phyloP scores from a whole-genome alignment of 192 early-diverging fungal species.

The Podila clonocystis region DNA sequence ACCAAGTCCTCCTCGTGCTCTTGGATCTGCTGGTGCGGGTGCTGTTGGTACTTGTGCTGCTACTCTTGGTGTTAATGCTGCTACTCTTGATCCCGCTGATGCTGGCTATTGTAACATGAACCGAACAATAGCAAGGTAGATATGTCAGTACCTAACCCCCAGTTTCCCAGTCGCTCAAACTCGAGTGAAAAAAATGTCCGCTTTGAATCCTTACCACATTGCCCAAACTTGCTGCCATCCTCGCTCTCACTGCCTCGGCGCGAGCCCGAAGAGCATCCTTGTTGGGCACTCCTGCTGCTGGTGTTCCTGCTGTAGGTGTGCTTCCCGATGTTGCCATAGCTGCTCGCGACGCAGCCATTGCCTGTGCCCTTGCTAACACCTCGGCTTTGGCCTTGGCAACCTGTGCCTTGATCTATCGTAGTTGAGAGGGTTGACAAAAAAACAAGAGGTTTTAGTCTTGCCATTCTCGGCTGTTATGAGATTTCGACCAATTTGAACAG shows the following conservation, averaged over 20 bases:
- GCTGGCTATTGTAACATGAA: too few relatives aligned
- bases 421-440: neutral
- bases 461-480: neutral
- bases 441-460: neutral
- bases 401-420: conserved; percentile 54
- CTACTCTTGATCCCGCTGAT: too few relatives aligned
- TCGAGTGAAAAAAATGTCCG: neutral
- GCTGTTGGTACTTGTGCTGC: conserved; percentile 6
- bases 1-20: conserved; percentile 26
- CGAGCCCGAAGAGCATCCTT: conserved; percentile 10
- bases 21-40: conserved; percentile 14
- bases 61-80: neutral
- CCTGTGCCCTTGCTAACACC: conserved; percentile 27
- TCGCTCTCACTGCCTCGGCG: conserved; percentile 18
- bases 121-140: neutral
- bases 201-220: neutral
- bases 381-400: conserved; percentile 54
- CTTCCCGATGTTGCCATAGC: conserved; percentile 1
- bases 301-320: neutral
- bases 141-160: too few relatives aligned
- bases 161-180: neutral
- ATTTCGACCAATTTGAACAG: neutral
- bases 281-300: neutral
- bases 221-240: neutral
- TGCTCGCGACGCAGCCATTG: conserved; percentile 3